Base-by-base conservation (phyloP, 1,284 basidiomycete species). In the Sanguinoderma infundibulare region DNA sequence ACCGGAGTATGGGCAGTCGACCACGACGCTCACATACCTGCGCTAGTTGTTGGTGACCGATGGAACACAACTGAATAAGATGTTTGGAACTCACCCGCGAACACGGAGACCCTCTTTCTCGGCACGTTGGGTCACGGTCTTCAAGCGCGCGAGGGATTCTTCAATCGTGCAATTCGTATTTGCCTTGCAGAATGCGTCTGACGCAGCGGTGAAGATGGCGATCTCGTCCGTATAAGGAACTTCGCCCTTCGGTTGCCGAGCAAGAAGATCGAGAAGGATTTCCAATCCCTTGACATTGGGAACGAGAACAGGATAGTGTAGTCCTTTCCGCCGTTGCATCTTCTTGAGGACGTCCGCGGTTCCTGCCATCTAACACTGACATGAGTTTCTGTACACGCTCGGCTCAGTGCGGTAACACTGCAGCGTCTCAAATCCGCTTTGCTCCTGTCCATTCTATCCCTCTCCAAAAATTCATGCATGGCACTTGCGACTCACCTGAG, bases 1-100 rank as follows among this genome's bases (percentile, higher is more conserved):
- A 1, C 96, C 96, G 22, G 89, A 84, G 74, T 92, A 98, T 1
- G 96, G 96, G 71, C 95, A 97, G 12, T 87, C 85, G 58, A 96
- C 87, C 39, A 91, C 90, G 15, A 90, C 89, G 61, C 92, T 94
- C 52, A 95, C 90, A 73, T 98, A 98, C 0, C 94, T 96, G 36
- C 10, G n/a, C 22, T 5, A 2, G 20, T n/a, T 14, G 44, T 59
- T 3, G 58, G 46, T 3, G 26, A 32, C n/a, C n/a, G n/a, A n/a
- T n/a, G 1, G 14, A 3, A 2, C 7, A 51, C 10, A n/a, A 10
- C n/a, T 24, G 17, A 20, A 8, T 5, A 12, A 47, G 24, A 8
- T 14, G 36, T n/a, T 2, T 7, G 26, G 14, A 4, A 56, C 70
- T 15, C 46, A 73, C 71, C 72, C 74, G 61, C 96, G 81, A 7